Percentiles rank a stretch among this genome's conserved stretches.
Conservation (phyloP, 1,139 yeast genomes). For the Candida neerlandica region DNA sequence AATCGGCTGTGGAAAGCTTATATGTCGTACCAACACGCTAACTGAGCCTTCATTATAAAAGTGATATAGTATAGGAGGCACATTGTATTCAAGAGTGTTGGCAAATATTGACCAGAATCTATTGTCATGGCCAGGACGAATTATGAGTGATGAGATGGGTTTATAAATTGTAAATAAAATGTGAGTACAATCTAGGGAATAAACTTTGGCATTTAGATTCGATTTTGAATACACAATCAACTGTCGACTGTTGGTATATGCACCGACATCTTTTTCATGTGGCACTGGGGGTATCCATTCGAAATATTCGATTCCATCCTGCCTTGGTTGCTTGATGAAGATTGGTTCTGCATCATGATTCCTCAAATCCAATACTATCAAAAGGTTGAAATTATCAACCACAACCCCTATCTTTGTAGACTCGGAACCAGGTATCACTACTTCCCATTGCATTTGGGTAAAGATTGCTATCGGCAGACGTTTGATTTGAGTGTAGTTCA, state of each 20-base stretch:
- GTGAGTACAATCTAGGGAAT: conserved; percentile 42
- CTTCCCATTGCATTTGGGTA: conserved; percentile 33
- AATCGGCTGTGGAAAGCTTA: conserved; percentile 22
- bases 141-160: conserved; percentile 23
- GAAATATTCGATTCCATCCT: conserved; percentile 35
- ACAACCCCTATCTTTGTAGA: conserved; percentile 32
- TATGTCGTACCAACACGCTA: conserved; percentile 28
- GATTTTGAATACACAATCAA: conserved; percentile 33
- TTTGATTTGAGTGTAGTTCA: conserved; percentile 1
- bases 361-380: conserved; percentile 29
- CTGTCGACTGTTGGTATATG: conserved; percentile 38
- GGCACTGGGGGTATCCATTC: conserved; percentile 34
- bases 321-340: conserved; percentile 28
- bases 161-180: conserved; percentile 35
- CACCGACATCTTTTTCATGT: conserved; percentile 22
- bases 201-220: conserved; percentile 33
- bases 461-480: background rate
- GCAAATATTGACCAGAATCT: conserved; percentile 42
- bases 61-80: conserved; percentile 32
- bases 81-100: conserved; percentile 18
- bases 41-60: conserved; percentile 38
- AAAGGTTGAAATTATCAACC: conserved; percentile 23
- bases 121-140: conserved; percentile 23
- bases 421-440: conserved; percentile 12
- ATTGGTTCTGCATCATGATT: conserved; percentile 25